Percentiles rank a stretch among this genome's conserved stretches.
These are phyloP conservation scores for Pythium periplocum DNA, from an alignment of 352 stramenopile genomes.

Conservation along the genomic window DNA sequence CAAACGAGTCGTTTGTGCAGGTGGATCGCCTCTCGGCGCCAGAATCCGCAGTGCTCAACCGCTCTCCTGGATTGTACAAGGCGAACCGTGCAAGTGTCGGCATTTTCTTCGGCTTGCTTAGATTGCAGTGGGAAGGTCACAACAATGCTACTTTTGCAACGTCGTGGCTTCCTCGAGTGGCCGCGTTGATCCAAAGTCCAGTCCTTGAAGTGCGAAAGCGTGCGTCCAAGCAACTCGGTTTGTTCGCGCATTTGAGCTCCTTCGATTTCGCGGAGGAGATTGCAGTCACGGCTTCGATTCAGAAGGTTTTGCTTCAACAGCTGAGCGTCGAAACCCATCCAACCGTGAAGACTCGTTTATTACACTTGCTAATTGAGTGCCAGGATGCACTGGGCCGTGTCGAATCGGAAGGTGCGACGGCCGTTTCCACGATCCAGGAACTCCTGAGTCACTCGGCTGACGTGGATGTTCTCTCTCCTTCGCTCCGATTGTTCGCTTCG, in stretches of 20 bases:
- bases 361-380: conserved; percentile 45
- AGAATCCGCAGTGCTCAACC: not conserved
- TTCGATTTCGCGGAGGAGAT: conserved; percentile 11
- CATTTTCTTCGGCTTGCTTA: conserved; percentile 16
- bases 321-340: conserved; percentile 59
- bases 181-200: conserved; percentile 29
- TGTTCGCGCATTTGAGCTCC: conserved; percentile 8
- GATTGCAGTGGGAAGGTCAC: not conserved
- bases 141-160: not conserved
- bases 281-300: conserved; percentile 16
- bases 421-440: conserved; percentile 4
- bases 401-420: conserved; percentile 6
- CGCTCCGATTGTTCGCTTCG: conserved; percentile 55
- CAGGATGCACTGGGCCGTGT: conserved; percentile 19
- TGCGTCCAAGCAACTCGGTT: conserved; percentile 46
- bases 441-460: conserved; percentile 42
- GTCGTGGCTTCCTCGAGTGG: conserved; percentile 11
- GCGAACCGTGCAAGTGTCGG: conserved; percentile 16
- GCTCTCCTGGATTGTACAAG: conserved; percentile 16
- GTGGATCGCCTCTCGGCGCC: conserved; percentile 5
- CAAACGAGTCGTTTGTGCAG: not conserved
- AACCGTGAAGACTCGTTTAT: conserved; percentile 47
- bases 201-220: conserved; percentile 65
- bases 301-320: conserved; percentile 36
- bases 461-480: conserved; percentile 40